Conservation (phyloP, 1,284 basidiomycete species). For the Fistulina hepatica region DNA sequence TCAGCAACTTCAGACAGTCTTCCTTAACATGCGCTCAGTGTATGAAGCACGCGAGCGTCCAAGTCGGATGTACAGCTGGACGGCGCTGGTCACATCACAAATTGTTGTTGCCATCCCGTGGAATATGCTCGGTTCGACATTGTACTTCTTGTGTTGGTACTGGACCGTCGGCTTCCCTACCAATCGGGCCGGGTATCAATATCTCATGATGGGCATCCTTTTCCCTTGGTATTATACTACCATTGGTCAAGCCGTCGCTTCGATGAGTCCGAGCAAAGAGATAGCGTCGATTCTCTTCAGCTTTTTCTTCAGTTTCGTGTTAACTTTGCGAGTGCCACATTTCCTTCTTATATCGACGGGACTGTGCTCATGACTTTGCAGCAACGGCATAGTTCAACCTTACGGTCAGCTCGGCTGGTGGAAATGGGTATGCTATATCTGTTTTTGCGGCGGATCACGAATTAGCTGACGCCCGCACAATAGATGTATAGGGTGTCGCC, state of each 20-base stretch:
- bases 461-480: not conserved
- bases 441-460: not conserved
- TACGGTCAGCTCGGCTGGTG: constrained; percentile 63
- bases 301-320: constrained; percentile 58
- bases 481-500: constrained; percentile 68
- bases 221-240: constrained; percentile 47
- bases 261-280: constrained; percentile 54
- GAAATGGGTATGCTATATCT: constrained; percentile 69
- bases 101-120: constrained; percentile 55
- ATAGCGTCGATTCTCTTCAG: constrained; percentile 57
- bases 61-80: constrained; percentile 79
- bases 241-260: constrained; percentile 52
- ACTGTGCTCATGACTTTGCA: constrained; percentile 19
- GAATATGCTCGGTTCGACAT: constrained; percentile 48
- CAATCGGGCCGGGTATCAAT: constrained; percentile 43
- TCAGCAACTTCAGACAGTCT: constrained; percentile 37
- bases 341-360: constrained; percentile 8
- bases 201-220: constrained; percentile 34
- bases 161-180: constrained; percentile 43
- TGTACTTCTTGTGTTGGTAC: constrained; percentile 46
- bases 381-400: constrained; percentile 57
- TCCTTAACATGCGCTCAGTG: constrained; percentile 37
- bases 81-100: constrained; percentile 54
- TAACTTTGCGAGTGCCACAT: constrained; percentile 44
- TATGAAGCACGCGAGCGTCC: constrained; percentile 69